Evolutionary conservation across 805 yeast species (phyloP).

Genomic region (Myxozyma kluyveri): DNA sequence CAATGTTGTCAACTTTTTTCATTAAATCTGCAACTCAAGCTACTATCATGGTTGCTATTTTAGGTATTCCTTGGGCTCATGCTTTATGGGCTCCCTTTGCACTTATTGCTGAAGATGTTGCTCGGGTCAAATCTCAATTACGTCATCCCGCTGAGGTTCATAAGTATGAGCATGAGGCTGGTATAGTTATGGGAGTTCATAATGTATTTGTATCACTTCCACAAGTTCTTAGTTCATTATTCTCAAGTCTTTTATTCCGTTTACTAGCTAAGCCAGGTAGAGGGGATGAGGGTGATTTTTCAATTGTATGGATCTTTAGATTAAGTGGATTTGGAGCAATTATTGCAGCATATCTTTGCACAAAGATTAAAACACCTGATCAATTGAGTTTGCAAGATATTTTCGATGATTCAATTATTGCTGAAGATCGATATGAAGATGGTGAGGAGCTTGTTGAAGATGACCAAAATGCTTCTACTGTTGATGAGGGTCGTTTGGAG

Average conservation of each 20-base stretch:
- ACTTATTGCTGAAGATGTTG: constrained; percentile 55
- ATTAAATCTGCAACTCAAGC: constrained; percentile 46
- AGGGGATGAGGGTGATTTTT: constrained; percentile 39
- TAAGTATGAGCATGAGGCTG: constrained; percentile 52
- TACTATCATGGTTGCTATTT: constrained; percentile 48
- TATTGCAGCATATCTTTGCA: constrained; percentile 47
- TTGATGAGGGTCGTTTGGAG: too few species aligned
- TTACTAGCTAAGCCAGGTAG: constrained; percentile 36
- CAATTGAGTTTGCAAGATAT: constrained; percentile 31
- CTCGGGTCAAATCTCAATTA: constrained; percentile 49
- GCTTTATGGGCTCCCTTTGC: constrained; percentile 69
- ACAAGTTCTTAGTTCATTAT: constrained; percentile 43
- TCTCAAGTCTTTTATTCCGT: constrained; percentile 48
- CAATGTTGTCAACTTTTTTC: constrained; percentile 50
- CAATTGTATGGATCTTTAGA: constrained; percentile 57
- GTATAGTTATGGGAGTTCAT: constrained; percentile 55
- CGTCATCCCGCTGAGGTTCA: constrained; percentile 25
- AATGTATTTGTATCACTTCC: constrained; percentile 59
- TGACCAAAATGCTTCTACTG: too few species aligned
- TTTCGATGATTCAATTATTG: constrained; percentile 10
- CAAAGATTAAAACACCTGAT: constrained; percentile 45
- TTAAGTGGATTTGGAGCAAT: constrained; percentile 53
- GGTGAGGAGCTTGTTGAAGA: too few species aligned
- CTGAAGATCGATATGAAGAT: constrained; percentile 1
- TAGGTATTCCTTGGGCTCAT: constrained; percentile 65